A percentile compares a stretch with the other conserved stretches of the same genome.
phyloP scores from a whole-genome alignment of 2,329 filamentous ascomycete genomes.

The Mycogone perniciosa region DNA sequence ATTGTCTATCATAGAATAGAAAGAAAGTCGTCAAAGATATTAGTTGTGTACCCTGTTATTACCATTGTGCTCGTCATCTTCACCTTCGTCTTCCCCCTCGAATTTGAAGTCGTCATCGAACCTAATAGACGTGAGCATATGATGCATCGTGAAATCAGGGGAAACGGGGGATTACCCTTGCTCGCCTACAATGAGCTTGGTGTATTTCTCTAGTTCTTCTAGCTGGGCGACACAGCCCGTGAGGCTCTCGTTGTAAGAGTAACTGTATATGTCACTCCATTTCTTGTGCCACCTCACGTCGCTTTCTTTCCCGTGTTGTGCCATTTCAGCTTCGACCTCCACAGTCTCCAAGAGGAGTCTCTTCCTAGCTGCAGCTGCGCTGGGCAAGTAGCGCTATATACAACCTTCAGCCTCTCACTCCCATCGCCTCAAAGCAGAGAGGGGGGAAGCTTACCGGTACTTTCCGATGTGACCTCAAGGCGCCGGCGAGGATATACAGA shows the following conservation, averaged over 20 bases:
- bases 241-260: constrained; percentile 47
- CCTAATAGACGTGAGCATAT: constrained; percentile 17
- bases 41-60: not conserved
- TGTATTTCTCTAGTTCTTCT: constrained; percentile 48
- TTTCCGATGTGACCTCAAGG: constrained; percentile 42
- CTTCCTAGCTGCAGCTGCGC: constrained; percentile 46
- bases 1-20: not conserved
- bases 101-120: constrained; percentile 26
- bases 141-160: not conserved
- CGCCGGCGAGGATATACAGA: constrained; percentile 51
- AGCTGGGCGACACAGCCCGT: constrained; percentile 50
- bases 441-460: constrained; percentile 37
- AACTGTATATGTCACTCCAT: constrained; percentile 53
- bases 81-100: constrained; percentile 19
- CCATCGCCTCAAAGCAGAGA: not conserved
- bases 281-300: constrained; percentile 33
- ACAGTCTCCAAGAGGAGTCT: constrained; percentile 45
- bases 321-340: constrained; percentile 36
- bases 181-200: constrained; percentile 53
- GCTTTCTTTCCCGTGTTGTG: constrained; percentile 15
- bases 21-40: not conserved
- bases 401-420: not conserved
- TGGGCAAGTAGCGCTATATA: constrained; percentile 46
- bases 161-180: constrained; percentile 31
- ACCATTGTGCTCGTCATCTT: constrained; percentile 12